phyloP scores from a whole-genome alignment of 768 basidiomycete species.

The Rhodotorula sphaerocarpa region DNA sequence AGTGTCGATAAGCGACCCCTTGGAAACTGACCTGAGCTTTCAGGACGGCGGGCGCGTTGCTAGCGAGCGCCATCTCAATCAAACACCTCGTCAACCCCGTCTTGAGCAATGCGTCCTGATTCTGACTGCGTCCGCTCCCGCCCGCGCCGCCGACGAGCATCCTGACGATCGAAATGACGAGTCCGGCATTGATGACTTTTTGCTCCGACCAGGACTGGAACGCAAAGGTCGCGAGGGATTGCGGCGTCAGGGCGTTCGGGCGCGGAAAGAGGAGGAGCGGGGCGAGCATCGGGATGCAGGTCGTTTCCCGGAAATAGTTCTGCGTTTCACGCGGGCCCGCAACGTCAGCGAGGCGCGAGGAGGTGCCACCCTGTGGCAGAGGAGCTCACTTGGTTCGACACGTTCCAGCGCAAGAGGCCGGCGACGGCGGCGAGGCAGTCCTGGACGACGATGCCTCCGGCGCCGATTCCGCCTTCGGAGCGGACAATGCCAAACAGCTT shows the following conservation, averaged over 20 bases:
- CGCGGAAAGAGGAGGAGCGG: conserved; percentile 52
- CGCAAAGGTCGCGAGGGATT: conserved; percentile 70
- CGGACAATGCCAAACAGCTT: conserved; percentile 80
- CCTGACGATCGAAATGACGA: conserved; percentile 75
- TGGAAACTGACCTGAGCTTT: conserved; percentile 64
- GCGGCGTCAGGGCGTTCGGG: conserved; percentile 62
- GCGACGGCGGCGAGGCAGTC: conserved; percentile 81
- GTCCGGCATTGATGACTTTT: conserved; percentile 67
- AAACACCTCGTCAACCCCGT: conserved; percentile 59
- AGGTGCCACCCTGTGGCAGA: not conserved
- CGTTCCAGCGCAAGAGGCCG: conserved; percentile 79
- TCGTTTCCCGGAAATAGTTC: conserved; percentile 93
- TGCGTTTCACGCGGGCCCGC: conserved; percentile 43
- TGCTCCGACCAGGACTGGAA: conserved; percentile 94
- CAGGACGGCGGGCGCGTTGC: conserved; percentile 79
- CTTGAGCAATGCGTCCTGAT: conserved; percentile 41
- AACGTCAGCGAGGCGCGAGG: not conserved
- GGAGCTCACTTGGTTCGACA: conserved; percentile 73
- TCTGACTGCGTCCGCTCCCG: conserved; percentile 38
- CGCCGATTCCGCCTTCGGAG: conserved; percentile 78
- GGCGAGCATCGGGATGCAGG: conserved; percentile 55
- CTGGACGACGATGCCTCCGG: conserved; percentile 70
- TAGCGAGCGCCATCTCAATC: conserved; percentile 77
- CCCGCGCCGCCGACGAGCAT: conserved; percentile 58
- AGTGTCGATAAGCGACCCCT: no score